Percentiles rank a stretch among this genome's conserved stretches.
Conservation (phyloP, 2,329 filamentous ascomycete species). For the Myriangium duriaei region DNA sequence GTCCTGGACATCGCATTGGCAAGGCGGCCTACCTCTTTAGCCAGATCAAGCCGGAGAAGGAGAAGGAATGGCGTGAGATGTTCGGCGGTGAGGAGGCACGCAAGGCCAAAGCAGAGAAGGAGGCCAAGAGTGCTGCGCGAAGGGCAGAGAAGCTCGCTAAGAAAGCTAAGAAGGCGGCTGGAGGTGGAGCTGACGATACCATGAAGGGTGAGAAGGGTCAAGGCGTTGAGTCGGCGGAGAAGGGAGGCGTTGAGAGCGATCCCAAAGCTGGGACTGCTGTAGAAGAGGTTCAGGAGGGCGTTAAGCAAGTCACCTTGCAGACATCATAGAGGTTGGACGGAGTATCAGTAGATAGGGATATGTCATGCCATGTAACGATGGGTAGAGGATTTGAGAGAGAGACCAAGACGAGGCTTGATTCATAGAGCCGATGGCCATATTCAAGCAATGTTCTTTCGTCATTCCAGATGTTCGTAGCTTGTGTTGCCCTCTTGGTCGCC, state of each 20-base stretch:
- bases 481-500: too few relatives aligned
- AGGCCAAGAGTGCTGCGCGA: constrained; percentile 41
- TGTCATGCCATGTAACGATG: not conserved
- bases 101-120: constrained; percentile 59
- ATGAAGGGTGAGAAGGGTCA: constrained; percentile 33
- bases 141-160: constrained; percentile 51
- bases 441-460: too few relatives aligned
- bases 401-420: not conserved
- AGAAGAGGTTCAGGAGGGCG: constrained; percentile 33
- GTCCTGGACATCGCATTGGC: constrained; percentile 68
- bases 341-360: too few relatives aligned
- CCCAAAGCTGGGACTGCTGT: constrained; percentile 27
- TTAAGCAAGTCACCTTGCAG: constrained; percentile 33
- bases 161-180: constrained; percentile 53
- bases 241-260: constrained; percentile 42
- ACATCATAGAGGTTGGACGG: constrained; percentile 19
- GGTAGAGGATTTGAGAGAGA: too few relatives aligned
- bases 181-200: constrained; percentile 37
- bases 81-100: constrained; percentile 57
- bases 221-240: constrained; percentile 68
- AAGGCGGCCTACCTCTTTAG: constrained; percentile 69
- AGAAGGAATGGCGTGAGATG: constrained; percentile 67
- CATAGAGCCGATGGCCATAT: not conserved
- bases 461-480: too few relatives aligned
- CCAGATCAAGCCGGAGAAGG: constrained; percentile 70